Percentiles rank a stretch among this genome's conserved stretches.
phyloP scores from a whole-genome alignment of 805 yeast genomes.

The Grigorovia jiainica region DNA sequence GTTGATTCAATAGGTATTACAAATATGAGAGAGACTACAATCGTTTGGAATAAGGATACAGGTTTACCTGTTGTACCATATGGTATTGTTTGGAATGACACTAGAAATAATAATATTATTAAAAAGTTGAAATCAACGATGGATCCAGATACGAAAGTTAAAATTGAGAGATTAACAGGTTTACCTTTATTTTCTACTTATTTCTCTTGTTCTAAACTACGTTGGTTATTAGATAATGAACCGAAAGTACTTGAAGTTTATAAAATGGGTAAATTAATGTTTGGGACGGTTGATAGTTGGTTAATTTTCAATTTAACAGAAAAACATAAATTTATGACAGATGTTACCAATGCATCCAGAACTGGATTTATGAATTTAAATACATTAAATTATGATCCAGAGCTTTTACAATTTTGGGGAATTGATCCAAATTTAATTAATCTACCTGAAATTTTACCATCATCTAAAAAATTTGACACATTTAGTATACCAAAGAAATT shows the following conservation, averaged over 20 bases:
- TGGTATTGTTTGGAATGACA: slow-evolving; percentile 95
- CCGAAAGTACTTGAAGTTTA: slow-evolving; percentile 56
- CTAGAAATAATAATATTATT: slow-evolving; percentile 70
- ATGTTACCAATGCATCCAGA: slow-evolving; percentile 85
- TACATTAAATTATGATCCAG: slow-evolving; percentile 65
- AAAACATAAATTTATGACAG: slow-evolving; percentile 65
- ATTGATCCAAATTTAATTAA: slow-evolving; percentile 56
- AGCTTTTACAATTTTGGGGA: slow-evolving; percentile 68
- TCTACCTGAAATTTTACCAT: slow-evolving; percentile 70
- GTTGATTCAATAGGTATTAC: slow-evolving; percentile 79
- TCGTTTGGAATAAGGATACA: slow-evolving; percentile 76
- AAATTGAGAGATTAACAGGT: slow-evolving; percentile 61
- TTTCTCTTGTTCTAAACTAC: slow-evolving; percentile 81
- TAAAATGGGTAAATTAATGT: slow-evolving; percentile 71
- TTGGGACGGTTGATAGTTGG: slow-evolving; percentile 95
- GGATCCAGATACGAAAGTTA: slow-evolving; percentile 45
- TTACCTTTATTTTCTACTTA: slow-evolving; percentile 76
- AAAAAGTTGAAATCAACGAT: slow-evolving; percentile 47
- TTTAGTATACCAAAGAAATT: slow-evolving; percentile 37
- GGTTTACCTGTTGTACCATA: slow-evolving; percentile 70
- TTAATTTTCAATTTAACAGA: slow-evolving; percentile 72
- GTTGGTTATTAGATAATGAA: slow-evolving; percentile 82
- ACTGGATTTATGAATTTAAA: slow-evolving; percentile 82
- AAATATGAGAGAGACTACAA: slow-evolving; percentile 91
- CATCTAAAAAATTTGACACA: slow-evolving; percentile 69